Evolutionary conservation across 495 filamentous ascomycete species (phyloP).

Genomic region (Neurospora sp.): DNA sequence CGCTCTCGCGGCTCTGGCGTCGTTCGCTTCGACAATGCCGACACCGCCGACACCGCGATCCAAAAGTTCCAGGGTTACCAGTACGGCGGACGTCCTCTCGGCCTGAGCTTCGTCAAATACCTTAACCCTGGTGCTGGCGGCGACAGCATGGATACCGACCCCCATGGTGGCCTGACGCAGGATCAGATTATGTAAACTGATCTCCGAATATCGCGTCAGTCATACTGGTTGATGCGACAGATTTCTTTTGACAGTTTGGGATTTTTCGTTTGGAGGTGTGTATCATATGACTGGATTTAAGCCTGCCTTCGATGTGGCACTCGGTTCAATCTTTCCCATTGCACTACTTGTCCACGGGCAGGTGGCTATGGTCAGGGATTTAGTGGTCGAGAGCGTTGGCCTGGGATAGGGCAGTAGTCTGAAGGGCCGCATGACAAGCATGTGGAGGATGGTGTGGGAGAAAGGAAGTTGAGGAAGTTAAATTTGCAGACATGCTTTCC

Average conservation of each 20-base stretch:
- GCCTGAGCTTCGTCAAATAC: conserved; percentile 88
- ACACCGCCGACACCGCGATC: conserved; percentile 87
- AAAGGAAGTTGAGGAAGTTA: background rate
- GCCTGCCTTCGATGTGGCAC: background rate
- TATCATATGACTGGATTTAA: background rate
- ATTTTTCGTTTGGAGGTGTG: background rate
- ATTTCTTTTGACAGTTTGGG: background rate
- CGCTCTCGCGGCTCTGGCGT: conserved; percentile 93
- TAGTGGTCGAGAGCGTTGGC: background rate
- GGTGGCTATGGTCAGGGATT: background rate
- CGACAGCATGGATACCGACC: conserved; percentile 75
- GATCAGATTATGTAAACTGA: conserved; percentile 87
- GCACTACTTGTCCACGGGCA: background rate
- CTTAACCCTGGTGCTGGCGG: conserved; percentile 47
- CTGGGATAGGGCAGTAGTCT: background rate
- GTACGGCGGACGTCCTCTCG: conserved; percentile 90
- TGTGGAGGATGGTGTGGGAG: background rate
- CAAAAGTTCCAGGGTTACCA: conserved; percentile 96
- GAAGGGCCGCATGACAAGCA: background rate
- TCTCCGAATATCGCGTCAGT: background rate
- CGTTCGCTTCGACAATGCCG: conserved; percentile 74
- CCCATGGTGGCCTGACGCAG: conserved; percentile 70
- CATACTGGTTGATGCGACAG: background rate
- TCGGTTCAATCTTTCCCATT: background rate
- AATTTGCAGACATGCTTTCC: background rate